Evolutionary conservation across 805 yeast species (phyloP).

Genomic region (Pichia deserticola): DNA sequence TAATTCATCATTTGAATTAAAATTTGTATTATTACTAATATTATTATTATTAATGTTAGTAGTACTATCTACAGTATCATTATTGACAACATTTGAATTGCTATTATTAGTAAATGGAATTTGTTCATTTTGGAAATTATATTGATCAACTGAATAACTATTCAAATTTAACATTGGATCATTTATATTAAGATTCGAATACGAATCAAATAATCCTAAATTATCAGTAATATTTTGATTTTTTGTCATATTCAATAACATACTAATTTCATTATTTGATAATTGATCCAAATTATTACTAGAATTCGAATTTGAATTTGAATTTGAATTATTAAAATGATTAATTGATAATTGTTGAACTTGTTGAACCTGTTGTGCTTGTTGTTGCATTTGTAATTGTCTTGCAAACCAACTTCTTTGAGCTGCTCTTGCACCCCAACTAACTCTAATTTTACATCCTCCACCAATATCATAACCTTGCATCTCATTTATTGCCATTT

Average conservation of each 20-base stretch:
- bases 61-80: constrained; percentile 10
- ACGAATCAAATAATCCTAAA: constrained; percentile 21
- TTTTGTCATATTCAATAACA: constrained; percentile 9
- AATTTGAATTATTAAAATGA: not conserved
- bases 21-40: too few species aligned
- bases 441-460: constrained; percentile 70
- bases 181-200: constrained; percentile 16
- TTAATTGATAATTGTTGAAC: constrained; percentile 11
- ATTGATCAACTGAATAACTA: constrained; percentile 14
- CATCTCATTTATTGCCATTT: constrained; percentile 76
- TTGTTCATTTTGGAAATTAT: constrained; percentile 18
- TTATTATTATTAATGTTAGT: not conserved
- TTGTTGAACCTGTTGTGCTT: constrained; percentile 21
- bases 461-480: constrained; percentile 80
- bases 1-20: constrained; percentile 19
- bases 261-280: constrained; percentile 8
- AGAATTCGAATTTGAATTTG: constrained; percentile 14
- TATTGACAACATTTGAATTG: not conserved
- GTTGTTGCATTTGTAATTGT: constrained; percentile 22
- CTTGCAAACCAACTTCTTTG: constrained; percentile 31
- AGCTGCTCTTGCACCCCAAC: constrained; percentile 74
- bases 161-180: constrained; percentile 15
- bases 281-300: not conserved
- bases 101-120: constrained; percentile 18
- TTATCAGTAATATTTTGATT: constrained; percentile 16